Evolutionary conservation across 192 early-diverging fungal species (phyloP).

Genomic region (Pilaira anomala): DNA sequence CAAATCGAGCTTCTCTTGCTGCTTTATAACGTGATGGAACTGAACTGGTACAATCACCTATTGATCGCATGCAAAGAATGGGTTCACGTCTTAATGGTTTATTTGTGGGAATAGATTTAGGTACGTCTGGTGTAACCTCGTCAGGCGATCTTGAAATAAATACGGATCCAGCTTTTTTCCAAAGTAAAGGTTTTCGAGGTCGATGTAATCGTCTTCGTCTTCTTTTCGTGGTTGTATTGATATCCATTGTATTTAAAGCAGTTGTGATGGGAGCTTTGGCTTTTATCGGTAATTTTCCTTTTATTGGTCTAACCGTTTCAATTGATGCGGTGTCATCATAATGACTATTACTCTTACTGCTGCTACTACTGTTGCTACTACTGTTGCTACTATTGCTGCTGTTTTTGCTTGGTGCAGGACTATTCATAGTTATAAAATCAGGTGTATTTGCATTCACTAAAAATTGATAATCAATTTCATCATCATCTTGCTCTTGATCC

Average conservation of each 20-base stretch:
- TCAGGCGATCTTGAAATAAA: constrained; percentile 4
- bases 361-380: neutral
- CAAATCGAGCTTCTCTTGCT: neutral
- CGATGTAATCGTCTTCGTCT: neutral
- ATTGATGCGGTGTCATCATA: neutral
- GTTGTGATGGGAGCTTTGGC: neutral
- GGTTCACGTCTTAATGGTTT: constrained; percentile 11
- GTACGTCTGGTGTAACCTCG: neutral
- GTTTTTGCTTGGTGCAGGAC: too few relatives aligned
- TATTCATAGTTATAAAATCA: too few relatives aligned
- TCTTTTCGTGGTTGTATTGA: neutral
- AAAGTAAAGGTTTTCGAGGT: constrained; percentile 3
- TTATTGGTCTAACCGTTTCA: neutral
- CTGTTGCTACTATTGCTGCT: too few relatives aligned
- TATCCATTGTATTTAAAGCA: neutral
- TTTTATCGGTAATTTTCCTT: neutral
- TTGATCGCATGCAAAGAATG: constrained; percentile 3
- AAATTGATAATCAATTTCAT: constrained; percentile 3
- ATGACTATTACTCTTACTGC: too few relatives aligned
- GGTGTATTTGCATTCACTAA: neutral
- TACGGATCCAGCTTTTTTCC: constrained; percentile 18
- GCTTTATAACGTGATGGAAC: constrained; percentile 17
- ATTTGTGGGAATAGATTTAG: neutral
- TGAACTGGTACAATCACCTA: neutral
- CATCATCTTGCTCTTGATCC: neutral